Percentiles rank a stretch among this genome's conserved stretches.
These are phyloP conservation scores for Paralagenidium karlingii DNA, from an alignment of 352 stramenopile genomes.

Conservation along the genomic window DNA sequence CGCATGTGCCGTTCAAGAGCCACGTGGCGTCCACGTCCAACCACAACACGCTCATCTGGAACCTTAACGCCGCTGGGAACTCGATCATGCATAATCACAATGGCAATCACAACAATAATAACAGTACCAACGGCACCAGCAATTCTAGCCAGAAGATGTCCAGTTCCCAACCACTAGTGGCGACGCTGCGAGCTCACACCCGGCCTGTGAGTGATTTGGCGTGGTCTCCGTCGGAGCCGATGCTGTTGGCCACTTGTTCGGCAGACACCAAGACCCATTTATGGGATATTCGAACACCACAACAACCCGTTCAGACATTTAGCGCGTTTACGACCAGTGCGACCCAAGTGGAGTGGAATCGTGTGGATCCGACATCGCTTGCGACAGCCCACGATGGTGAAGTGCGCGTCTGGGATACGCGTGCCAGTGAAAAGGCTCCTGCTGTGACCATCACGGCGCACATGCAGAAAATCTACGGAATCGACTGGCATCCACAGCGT, in stretches of 20 bases:
- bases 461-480: constrained; percentile 73
- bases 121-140: background rate
- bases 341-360: constrained; percentile 67
- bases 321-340: constrained; percentile 53
- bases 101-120: constrained; percentile 1
- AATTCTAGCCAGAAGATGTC: constrained; percentile 8
- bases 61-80: constrained; percentile 23
- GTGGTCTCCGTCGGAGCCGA: constrained; percentile 62
- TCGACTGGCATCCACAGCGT: constrained; percentile 71
- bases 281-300: constrained; percentile 69
- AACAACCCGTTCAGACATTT: constrained; percentile 55
- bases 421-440: constrained; percentile 31
- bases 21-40: constrained; percentile 71
- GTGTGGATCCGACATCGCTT: constrained; percentile 41
- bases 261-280: constrained; percentile 68
- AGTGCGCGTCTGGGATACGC: constrained; percentile 66
- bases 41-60: constrained; percentile 73
- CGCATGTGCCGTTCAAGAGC: constrained; percentile 42
- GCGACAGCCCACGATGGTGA: constrained; percentile 74
- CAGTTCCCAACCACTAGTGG: constrained; percentile 36
- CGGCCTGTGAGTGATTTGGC: constrained; percentile 60
- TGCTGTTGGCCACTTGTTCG: constrained; percentile 62
- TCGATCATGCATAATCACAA: no score
- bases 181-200: constrained; percentile 61
- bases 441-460: constrained; percentile 57